Conservation (phyloP, 805 yeast species). For the Zygoascus tannicola region DNA sequence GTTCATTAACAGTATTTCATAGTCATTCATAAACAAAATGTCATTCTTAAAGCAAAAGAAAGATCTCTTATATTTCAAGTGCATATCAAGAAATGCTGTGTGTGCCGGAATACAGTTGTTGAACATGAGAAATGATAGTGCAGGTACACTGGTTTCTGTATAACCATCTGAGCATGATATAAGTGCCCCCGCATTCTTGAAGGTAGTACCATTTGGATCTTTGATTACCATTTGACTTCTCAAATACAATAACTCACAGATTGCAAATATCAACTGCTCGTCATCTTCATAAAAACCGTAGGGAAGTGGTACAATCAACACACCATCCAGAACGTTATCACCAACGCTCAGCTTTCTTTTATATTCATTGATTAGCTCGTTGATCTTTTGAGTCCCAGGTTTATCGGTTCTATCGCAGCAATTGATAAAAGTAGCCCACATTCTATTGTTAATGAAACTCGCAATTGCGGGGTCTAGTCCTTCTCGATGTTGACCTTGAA, state of each 20-base stretch:
- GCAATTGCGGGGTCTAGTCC: background rate
- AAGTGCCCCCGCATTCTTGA: conserved; percentile 32
- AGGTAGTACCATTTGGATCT: conserved; percentile 3
- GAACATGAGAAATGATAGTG: conserved; percentile 63
- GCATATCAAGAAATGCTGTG: conserved; percentile 58
- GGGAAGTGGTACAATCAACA: conserved; percentile 59
- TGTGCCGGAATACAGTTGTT: conserved; percentile 50
- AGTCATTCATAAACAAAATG: conserved; percentile 48
- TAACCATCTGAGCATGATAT: conserved; percentile 85
- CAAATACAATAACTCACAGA: conserved; percentile 57
- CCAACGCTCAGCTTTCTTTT: conserved; percentile 5
- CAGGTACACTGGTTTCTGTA: conserved; percentile 77
- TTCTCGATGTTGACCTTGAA: background rate
- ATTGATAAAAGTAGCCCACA: conserved; percentile 30
- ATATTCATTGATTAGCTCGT: conserved; percentile 19
- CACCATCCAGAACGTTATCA: conserved; percentile 35
- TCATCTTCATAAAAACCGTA: conserved; percentile 44
- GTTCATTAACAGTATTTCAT: conserved; percentile 51
- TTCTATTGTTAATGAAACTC: conserved; percentile 6
- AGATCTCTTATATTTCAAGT: conserved; percentile 59
- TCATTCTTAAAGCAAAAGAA: conserved; percentile 78
- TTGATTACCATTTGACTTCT: conserved; percentile 20
- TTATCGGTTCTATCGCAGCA: conserved; percentile 25
- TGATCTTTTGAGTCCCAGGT: conserved; percentile 16
- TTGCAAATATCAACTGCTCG: conserved; percentile 39